Percentiles rank a stretch among this genome's conserved stretches.
These are phyloP conservation scores for Cladophialophora immunda DNA, from an alignment of 2,329 filamentous ascomycete genomes.

Conservation along the genomic window DNA sequence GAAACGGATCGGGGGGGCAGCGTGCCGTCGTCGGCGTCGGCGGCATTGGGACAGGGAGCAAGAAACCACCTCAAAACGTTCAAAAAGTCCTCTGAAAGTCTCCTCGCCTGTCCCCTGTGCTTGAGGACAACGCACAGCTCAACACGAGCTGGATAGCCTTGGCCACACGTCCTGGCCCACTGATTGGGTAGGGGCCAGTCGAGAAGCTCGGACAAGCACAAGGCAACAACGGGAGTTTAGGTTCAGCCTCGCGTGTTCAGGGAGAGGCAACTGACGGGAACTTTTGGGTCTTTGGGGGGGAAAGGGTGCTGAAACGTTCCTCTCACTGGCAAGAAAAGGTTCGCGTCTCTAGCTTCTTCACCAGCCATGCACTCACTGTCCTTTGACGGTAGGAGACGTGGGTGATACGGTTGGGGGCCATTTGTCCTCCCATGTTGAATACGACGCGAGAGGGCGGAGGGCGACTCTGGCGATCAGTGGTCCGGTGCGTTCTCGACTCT, in stretches of 20 bases:
- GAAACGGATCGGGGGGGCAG: background rate
- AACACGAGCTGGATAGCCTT: constrained; percentile 5
- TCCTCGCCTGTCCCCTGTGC: background rate
- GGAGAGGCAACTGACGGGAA: background rate
- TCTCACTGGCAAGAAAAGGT: background rate
- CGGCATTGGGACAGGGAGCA: background rate
- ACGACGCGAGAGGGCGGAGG: too few species aligned
- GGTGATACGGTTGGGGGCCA: background rate
- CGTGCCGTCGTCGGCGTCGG: background rate
- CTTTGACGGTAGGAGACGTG: background rate
- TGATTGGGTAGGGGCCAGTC: background rate
- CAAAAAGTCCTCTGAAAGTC: background rate
- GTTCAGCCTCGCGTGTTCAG: background rate
- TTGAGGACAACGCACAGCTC: background rate
- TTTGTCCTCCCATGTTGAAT: background rate
- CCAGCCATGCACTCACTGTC: background rate
- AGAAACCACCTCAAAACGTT: background rate
- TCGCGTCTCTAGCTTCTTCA: background rate
- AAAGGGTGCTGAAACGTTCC: background rate
- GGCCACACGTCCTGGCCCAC: background rate
- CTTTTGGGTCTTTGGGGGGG: background rate
- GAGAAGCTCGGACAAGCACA: background rate
- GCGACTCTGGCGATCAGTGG: background rate
- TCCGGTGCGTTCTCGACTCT: background rate
- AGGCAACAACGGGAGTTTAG: background rate